A percentile compares a stretch with the other conserved stretches of the same genome.
Conservation (phyloP, 2,329 filamentous ascomycete species). For the Fusarium penzigii region DNA sequence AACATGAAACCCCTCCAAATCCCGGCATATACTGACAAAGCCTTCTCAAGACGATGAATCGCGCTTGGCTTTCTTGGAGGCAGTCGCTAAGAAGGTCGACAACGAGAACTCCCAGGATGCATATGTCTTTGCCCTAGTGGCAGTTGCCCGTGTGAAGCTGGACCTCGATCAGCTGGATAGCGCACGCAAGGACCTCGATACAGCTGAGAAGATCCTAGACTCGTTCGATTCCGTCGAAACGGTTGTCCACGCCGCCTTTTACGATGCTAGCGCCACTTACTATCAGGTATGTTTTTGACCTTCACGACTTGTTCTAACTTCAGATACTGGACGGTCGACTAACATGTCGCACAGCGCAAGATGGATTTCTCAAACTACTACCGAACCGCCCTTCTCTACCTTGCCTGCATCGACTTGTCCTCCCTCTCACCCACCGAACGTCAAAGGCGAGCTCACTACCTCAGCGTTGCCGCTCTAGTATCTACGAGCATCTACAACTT, state of each 20-base stretch:
- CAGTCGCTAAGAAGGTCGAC: conserved; percentile 85
- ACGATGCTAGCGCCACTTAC: conserved; percentile 92
- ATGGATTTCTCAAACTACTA: conserved; percentile 96
- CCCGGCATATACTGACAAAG: conserved; percentile 11
- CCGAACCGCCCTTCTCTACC: conserved; percentile 94
- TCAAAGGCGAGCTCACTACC: conserved; percentile 83
- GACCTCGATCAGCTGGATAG: conserved; percentile 77
- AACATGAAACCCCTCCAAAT: conserved; percentile 5
- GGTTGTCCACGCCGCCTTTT: conserved; percentile 93
- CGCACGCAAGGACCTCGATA: conserved; percentile 82
- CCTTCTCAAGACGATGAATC: conserved; percentile 72
- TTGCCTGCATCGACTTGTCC: conserved; percentile 88
- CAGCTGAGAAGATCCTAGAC: conserved; percentile 85
- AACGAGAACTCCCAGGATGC: conserved; percentile 93
- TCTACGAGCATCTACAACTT: conserved; percentile 99
- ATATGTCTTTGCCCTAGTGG: conserved; percentile 89
- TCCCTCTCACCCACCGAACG: conserved; percentile 74
- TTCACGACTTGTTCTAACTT: neutral
- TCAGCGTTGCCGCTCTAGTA: conserved; percentile 87
- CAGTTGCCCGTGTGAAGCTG: conserved; percentile 85
- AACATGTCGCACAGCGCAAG: conserved; percentile 53
- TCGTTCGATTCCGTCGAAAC: conserved; percentile 93
- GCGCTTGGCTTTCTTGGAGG: conserved; percentile 80
- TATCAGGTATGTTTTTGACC: conserved; percentile 63
- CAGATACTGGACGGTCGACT: conserved; percentile 37